A percentile compares a stretch with the other conserved stretches of the same genome.
Conservation (phyloP, 2,329 filamentous ascomycete genomes). For the Elsinoe arachidis region DNA sequence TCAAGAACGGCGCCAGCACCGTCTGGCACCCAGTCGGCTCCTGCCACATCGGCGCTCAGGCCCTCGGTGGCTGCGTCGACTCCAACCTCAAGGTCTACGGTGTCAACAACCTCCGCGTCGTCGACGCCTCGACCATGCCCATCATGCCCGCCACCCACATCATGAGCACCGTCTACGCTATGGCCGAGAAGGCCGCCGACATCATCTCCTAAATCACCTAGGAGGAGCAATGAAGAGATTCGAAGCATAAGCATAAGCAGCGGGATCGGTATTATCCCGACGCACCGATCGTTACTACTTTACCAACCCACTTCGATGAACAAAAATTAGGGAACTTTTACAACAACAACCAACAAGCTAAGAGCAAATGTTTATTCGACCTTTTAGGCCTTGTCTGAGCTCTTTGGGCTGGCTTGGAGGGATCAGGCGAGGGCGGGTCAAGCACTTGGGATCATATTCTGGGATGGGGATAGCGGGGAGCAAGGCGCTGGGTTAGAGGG, state of each 20-base stretch:
- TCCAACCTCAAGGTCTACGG: conserved; percentile 22
- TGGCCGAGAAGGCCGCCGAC: conserved; percentile 48
- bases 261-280: not conserved
- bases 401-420: not conserved
- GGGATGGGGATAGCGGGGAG: no score
- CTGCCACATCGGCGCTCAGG: conserved; percentile 29
- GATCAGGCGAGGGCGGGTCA: no score
- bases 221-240: not conserved
- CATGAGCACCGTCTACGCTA: conserved; percentile 53
- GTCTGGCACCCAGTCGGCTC: conserved; percentile 22
- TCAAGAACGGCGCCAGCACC: conserved; percentile 13
- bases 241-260: not conserved
- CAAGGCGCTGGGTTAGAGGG: no score
- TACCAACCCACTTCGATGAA: no score
- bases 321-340: no score
- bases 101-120: conserved; percentile 20
- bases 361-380: not conserved
- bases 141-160: conserved; percentile 44
- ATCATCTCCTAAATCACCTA: conserved; percentile 31
- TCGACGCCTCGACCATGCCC: conserved; percentile 24
- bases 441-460: no score
- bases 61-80: conserved; percentile 23
- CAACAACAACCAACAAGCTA: no score
- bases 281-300: not conserved
- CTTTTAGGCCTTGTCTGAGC: not conserved